Evolutionary conservation across 129 eudicot genomes (phyloP).

Genomic region (Flaveria trinervia): DNA sequence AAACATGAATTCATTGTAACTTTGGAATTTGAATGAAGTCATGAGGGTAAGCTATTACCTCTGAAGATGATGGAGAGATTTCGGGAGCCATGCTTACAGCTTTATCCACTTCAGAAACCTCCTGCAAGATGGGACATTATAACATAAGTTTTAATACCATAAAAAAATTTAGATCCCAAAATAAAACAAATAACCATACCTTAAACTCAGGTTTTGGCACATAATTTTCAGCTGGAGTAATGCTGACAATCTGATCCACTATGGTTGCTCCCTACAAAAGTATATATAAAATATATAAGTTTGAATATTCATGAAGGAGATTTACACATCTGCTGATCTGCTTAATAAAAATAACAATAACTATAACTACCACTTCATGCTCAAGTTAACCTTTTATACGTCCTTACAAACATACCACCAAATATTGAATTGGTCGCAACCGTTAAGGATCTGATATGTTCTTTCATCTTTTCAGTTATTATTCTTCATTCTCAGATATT

Average conservation of each 20-base stretch:
- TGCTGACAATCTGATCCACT: constrained; percentile 88
- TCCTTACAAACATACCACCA: background rate
- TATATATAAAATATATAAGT: constrained; percentile 12
- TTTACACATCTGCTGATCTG: background rate
- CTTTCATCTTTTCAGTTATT: background rate
- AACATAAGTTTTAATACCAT: constrained; percentile 15
- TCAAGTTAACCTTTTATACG: constrained; percentile 16
- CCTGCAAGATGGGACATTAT: constrained; percentile 47
- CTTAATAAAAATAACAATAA: background rate
- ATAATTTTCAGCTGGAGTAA: constrained; percentile 69
- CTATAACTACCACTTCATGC: background rate
- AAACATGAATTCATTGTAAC: constrained; percentile 6
- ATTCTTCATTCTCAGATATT: background rate
- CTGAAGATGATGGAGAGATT: constrained; percentile 38
- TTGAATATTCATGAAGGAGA: background rate
- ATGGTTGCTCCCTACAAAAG: constrained; percentile 88
- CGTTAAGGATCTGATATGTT: background rate
- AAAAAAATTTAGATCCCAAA: background rate
- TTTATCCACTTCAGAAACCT: constrained; percentile 50
- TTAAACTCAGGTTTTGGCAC: constrained; percentile 49
- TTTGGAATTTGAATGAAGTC: background rate
- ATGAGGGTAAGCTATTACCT: constrained; percentile 44
- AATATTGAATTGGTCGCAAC: background rate
- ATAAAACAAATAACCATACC: constrained; percentile 41
- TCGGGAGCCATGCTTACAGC: constrained; percentile 47